A percentile compares a stretch with the other conserved stretches of the same genome.
Evolutionary conservation across 2,329 filamentous ascomycete genomes (phyloP).

Genomic region (Xylariaceae sp.): DNA sequence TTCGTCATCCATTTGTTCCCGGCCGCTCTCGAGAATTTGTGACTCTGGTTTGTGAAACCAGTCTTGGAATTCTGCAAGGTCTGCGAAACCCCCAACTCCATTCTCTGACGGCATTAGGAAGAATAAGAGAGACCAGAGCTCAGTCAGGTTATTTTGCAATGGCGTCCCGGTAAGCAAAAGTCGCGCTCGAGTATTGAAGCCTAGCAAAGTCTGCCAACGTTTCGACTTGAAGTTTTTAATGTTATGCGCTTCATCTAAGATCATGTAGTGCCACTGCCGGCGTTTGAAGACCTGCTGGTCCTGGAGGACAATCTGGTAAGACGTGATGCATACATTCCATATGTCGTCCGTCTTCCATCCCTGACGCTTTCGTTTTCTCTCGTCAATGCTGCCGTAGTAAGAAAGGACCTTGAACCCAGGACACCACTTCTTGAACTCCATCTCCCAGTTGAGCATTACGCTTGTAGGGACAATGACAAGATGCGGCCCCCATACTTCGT

Average conservation of each 20-base stretch:
- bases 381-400: constrained; percentile 93
- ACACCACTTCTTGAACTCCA: constrained; percentile 99
- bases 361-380: constrained; percentile 86
- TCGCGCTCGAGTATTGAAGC: constrained; percentile 87
- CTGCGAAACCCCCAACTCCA: constrained; percentile 87
- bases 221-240: constrained; percentile 99
- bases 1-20: constrained; percentile 93
- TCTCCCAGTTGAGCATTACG: constrained; percentile 99
- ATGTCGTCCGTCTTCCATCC: constrained; percentile 93
- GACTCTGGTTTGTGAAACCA: constrained; percentile 96
- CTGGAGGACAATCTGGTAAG: constrained; percentile 93
- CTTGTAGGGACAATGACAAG: constrained; percentile 96
- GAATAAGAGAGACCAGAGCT: constrained; percentile 95
- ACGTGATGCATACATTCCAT: constrained; percentile 98
- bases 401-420: constrained; percentile 97
- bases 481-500: constrained; percentile 95
- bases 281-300: constrained; percentile 94
- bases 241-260: constrained; percentile 97
- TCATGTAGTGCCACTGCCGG: constrained; percentile 95
- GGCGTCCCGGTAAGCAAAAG: constrained; percentile 93
- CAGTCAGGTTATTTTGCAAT: constrained; percentile 94
- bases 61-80: constrained; percentile 93
- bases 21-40: constrained; percentile 92
- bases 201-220: constrained; percentile 92
- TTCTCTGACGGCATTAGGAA: constrained; percentile 94